Conservation (phyloP, 108 stramenopile species). For the Skeletonema grethae region DNA sequence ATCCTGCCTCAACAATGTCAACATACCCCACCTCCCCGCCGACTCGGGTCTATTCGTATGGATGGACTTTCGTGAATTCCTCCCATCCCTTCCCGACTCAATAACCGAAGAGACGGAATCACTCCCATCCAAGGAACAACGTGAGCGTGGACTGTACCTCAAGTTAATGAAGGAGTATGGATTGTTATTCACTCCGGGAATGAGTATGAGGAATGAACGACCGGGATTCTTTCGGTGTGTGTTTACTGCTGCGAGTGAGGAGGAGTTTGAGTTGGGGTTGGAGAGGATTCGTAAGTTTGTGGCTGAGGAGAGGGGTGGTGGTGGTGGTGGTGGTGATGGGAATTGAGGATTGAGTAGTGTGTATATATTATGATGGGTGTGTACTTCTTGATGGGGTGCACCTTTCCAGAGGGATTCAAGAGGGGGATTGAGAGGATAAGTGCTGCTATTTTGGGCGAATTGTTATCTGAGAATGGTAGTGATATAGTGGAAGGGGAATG, state of each 20-base stretch:
- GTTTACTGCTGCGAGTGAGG: constrained; percentile 80
- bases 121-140: constrained; percentile 27
- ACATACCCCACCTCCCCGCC: constrained; percentile 66
- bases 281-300: constrained; percentile 66
- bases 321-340: neutral
- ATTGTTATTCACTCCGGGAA: constrained; percentile 83
- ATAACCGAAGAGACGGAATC: neutral
- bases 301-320: constrained; percentile 13
- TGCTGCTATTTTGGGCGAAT: too few relatives aligned
- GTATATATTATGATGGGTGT: neutral
- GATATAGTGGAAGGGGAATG: too few relatives aligned
- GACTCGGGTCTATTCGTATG: constrained; percentile 83
- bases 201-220: constrained; percentile 78
- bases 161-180: constrained; percentile 76
- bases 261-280: constrained; percentile 77
- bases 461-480: too few relatives aligned
- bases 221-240: constrained; percentile 89
- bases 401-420: too few relatives aligned
- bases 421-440: too few relatives aligned
- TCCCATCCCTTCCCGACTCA: constrained; percentile 36
- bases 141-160: constrained; percentile 75
- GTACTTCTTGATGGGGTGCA: too few relatives aligned
- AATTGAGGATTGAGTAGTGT: neutral
- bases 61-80: constrained; percentile 81
- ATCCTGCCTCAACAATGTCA: constrained; percentile 54